Percentiles rank a stretch among this genome's conserved stretches.
Evolutionary conservation across 1,284 basidiomycete species (phyloP).

Genomic region (Xerocomus cyaneibrunnescens): DNA sequence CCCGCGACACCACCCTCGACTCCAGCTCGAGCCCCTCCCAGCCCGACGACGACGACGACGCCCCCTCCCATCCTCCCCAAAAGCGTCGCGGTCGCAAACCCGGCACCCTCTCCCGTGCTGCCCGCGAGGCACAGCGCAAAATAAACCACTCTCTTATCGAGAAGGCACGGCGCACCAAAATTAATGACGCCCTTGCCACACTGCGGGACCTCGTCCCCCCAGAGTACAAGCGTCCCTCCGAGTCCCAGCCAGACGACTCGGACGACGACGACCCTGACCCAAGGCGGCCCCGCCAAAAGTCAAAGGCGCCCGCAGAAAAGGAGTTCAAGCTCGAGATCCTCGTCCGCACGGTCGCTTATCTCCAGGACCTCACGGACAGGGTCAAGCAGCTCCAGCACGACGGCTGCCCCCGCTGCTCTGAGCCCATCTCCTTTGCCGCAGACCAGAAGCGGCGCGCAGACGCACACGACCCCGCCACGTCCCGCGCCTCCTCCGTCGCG

Average conservation of each 20-base stretch:
- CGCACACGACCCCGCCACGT: neutral
- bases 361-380: slow-evolving; percentile 59
- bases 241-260: slow-evolving; percentile 27
- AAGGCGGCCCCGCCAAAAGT: slow-evolving; percentile 32
- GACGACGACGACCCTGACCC: slow-evolving; percentile 31
- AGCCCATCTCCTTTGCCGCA: slow-evolving; percentile 17
- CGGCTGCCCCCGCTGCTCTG: slow-evolving; percentile 35
- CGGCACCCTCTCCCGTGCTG: slow-evolving; percentile 63
- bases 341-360: slow-evolving; percentile 66
- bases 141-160: slow-evolving; percentile 84
- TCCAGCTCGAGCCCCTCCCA: neutral
- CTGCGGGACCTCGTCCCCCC: slow-evolving; percentile 64
- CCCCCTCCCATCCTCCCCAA: slow-evolving; percentile 24
- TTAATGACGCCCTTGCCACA: slow-evolving; percentile 73
- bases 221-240: slow-evolving; percentile 40
- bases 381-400: slow-evolving; percentile 47
- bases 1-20: no score
- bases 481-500: slow-evolving; percentile 6
- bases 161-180: slow-evolving; percentile 78
- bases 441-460: no score
- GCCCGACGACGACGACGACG: slow-evolving; percentile 15
- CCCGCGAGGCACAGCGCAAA: slow-evolving; percentile 74
- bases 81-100: slow-evolving; percentile 69
- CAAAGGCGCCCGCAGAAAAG: slow-evolving; percentile 55
- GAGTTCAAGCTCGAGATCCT: slow-evolving; percentile 83